A percentile compares a stretch with the other conserved stretches of the same genome.
phyloP scores from a whole-genome alignment of 495 filamentous ascomycete species.

The Clavariopsis aquatica region DNA sequence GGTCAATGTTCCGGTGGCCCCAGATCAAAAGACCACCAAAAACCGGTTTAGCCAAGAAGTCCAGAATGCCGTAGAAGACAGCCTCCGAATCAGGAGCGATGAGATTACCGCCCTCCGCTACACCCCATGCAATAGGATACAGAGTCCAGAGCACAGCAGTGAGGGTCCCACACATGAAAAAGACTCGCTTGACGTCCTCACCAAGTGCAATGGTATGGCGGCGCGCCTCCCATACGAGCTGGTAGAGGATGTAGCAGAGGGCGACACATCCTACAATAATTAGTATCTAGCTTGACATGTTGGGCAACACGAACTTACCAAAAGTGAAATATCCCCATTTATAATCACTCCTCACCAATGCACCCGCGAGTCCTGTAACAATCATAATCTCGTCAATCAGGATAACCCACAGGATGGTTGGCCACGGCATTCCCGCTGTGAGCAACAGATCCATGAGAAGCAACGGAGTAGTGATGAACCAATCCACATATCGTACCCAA shows the following conservation, averaged over 20 bases:
- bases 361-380: slow-evolving; percentile 62
- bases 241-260: slow-evolving; percentile 59
- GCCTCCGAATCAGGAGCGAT: slow-evolving; percentile 63
- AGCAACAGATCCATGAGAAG: slow-evolving; percentile 63
- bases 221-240: slow-evolving; percentile 55
- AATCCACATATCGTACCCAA: slow-evolving; percentile 71
- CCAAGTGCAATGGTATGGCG: slow-evolving; percentile 57
- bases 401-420: slow-evolving; percentile 63
- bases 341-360: slow-evolving; percentile 56
- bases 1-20: slow-evolving; percentile 59
- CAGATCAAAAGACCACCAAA: slow-evolving; percentile 54
- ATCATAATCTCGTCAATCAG: slow-evolving; percentile 66
- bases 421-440: slow-evolving; percentile 64
- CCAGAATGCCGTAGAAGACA: slow-evolving; percentile 71
- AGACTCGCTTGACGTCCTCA: slow-evolving; percentile 52
- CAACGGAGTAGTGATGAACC: slow-evolving; percentile 57
- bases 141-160: slow-evolving; percentile 61
- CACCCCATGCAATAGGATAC: slow-evolving; percentile 70
- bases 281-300: neutral
- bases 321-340: slow-evolving; percentile 73
- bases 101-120: slow-evolving; percentile 67
- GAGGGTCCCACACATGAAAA: slow-evolving; percentile 54
- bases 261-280: slow-evolving; percentile 49
- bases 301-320: slow-evolving; percentile 37
- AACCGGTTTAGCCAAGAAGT: slow-evolving; percentile 61